phyloP scores from a whole-genome alignment of 140 eudicot species.

The Senecio squalidus region DNA sequence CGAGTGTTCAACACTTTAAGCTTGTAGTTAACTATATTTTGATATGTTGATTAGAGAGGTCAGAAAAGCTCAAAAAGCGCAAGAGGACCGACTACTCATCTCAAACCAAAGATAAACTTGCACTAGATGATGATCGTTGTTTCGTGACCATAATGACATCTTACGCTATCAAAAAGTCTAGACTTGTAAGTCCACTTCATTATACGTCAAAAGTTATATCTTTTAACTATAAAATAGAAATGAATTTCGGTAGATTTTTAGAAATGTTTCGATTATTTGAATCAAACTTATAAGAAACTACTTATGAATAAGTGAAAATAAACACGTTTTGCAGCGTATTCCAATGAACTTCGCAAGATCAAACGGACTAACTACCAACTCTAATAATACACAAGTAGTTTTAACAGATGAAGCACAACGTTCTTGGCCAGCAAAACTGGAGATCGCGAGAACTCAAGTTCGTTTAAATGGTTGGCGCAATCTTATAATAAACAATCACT shows the following conservation, averaged over 20 bases:
- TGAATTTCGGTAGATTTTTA: too few species aligned
- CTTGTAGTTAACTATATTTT: neutral
- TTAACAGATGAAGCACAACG: slow-evolving; percentile 16
- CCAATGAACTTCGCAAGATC: slow-evolving; percentile 22
- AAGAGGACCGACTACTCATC: slow-evolving; percentile 4
- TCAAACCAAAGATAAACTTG: neutral
- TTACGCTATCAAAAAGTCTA: neutral
- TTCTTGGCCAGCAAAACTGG: slow-evolving; percentile 11
- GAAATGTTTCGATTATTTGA: too few species aligned
- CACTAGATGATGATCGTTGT: neutral
- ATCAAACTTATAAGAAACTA: too few species aligned
- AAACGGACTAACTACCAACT: slow-evolving; percentile 8
- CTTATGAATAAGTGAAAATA: too few species aligned
- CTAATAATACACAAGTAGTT: neutral
- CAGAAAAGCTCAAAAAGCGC: slow-evolving; percentile 10
- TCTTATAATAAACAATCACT: neutral
- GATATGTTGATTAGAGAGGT: slow-evolving; percentile 6
- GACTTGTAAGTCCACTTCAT: slow-evolving; percentile 18
- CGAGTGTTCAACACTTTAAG: neutral
- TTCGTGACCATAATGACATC: slow-evolving; percentile 5
- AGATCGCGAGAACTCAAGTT: neutral
- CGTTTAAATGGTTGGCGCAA: neutral
- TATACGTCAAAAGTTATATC: too few species aligned
- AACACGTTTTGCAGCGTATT: slow-evolving; percentile 10
- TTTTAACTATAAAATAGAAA: too few species aligned